Percentiles rank a stretch among this genome's conserved stretches.
phyloP scores from a whole-genome alignment of 2,329 filamentous ascomycete genomes.

The Epichloe sylvatica region DNA sequence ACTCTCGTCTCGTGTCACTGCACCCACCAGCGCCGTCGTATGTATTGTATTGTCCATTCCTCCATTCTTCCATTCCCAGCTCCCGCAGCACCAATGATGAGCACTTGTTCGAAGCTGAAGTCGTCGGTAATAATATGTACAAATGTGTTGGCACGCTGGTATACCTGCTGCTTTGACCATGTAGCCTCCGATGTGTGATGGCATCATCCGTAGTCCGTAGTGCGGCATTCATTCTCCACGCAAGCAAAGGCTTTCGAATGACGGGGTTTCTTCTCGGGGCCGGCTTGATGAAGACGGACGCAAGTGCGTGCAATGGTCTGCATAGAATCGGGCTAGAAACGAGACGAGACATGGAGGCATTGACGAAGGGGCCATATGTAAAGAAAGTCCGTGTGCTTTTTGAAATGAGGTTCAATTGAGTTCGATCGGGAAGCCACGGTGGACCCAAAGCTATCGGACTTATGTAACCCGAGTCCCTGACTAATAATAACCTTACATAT shows the following conservation, averaged over 20 bases:
- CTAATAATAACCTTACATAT: neutral
- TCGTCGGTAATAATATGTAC: neutral
- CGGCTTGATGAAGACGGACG: neutral
- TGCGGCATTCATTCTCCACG: neutral
- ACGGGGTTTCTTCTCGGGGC: neutral
- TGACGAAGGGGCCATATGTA: neutral
- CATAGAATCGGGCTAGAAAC: neutral
- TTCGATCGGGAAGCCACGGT: conserved; percentile 1
- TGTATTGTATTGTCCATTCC: neutral
- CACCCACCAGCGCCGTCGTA: neutral
- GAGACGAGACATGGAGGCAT: neutral
- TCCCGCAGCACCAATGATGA: neutral
- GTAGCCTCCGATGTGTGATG: neutral
- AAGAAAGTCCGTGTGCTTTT: neutral
- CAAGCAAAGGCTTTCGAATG: neutral
- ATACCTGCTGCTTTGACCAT: neutral
- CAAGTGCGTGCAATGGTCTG: neutral
- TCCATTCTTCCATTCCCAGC: neutral
- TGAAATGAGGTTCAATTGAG: conserved; percentile 2
- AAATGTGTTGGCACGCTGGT: neutral
- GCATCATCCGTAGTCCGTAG: no score
- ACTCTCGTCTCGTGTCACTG: neutral
- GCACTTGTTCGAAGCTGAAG: neutral
- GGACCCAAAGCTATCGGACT: neutral
- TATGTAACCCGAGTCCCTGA: neutral